Evolutionary conservation across 805 yeast genomes (phyloP), one percentile per base, ranked within the genome.

Genomic region (Metschnikowia sp.): DNA sequence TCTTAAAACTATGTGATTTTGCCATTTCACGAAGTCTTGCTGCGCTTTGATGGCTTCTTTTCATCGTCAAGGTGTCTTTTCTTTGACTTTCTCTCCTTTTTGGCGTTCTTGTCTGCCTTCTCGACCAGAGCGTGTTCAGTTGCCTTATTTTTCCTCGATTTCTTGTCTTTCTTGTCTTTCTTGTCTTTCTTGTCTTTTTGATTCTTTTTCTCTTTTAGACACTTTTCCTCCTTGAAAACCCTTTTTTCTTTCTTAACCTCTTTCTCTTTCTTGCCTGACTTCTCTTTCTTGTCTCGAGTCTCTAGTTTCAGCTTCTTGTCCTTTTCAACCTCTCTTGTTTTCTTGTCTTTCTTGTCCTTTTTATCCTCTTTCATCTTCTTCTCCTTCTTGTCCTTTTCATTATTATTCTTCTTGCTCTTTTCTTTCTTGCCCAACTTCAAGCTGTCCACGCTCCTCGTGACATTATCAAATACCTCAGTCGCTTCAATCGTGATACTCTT

Each of bases 381-480:
- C 65, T 63, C 76, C 60, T 55, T 54, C 36, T 55, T 55, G 42
- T 55, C 58, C 64, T 61, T 74, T 51, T 60, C 53, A 48, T 62
- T 56, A 36, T 52, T 56, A 56, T 56, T 61, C 66, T 56, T 49
- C 62, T 51, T 54, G 54, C 56, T 55, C 30, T 48, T 41, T 35
- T 52, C 59, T 45, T 59, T 50, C 38, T 70, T 63, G 53, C 15
- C 34, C 19, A 34, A 13, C 28, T 22, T 19, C 39, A 32, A 29
- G 28, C 22, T 26, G 28, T 32, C 38, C 44, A 51, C 42, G 10
- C 37, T 48, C 18, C 39, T 39, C n/a, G 43, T 49, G 6, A 45
- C 48, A 3, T 15, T 33, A 10, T 51, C 47, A 28, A 50, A 37
- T 1, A 50, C 54, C 32, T 52, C 51, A 8, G 43, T 19, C 8